These are phyloP conservation scores for Sporothrix euskadiensis DNA, from an alignment of 2,329 filamentous ascomycete species.

Conservation along the genomic window DNA sequence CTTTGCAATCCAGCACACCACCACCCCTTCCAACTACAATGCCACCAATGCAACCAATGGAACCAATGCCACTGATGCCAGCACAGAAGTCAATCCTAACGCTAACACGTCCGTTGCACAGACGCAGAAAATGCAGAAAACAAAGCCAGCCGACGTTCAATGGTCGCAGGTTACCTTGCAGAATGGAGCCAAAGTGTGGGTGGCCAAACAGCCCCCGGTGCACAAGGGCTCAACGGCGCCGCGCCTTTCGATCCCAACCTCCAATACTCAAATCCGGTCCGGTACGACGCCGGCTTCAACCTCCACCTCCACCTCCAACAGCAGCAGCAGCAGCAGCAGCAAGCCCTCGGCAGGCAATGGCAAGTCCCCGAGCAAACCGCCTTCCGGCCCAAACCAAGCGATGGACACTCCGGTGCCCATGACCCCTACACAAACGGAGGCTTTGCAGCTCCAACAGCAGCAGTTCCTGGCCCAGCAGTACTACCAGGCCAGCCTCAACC, in stretches of 20 bases:
- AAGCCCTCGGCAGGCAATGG: neutral
- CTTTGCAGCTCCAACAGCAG: neutral
- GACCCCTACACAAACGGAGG: neutral
- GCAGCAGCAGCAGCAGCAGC: constrained; percentile 12
- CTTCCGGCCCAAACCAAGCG: neutral
- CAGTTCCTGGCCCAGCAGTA: neutral
- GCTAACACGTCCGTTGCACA: neutral
- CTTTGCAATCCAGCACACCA: neutral
- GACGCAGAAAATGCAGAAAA: neutral
- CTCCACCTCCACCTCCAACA: neutral
- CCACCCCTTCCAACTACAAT: neutral
- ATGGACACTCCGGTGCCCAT: neutral
- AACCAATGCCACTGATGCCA: neutral
- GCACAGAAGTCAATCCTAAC: neutral
- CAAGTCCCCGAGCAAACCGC: neutral
- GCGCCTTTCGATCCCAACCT: neutral
- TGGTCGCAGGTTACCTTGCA: neutral
- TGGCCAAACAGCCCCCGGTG: neutral
- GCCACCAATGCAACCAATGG: neutral
- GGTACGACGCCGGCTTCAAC: neutral
- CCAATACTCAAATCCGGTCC: neutral
- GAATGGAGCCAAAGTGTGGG: neutral
- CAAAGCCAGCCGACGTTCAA: neutral
- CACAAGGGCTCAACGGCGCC: neutral
- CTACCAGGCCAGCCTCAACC: neutral